Base-by-base conservation (phyloP, 2,329 filamentous ascomycete species). In the Cercospora sp. region DNA sequence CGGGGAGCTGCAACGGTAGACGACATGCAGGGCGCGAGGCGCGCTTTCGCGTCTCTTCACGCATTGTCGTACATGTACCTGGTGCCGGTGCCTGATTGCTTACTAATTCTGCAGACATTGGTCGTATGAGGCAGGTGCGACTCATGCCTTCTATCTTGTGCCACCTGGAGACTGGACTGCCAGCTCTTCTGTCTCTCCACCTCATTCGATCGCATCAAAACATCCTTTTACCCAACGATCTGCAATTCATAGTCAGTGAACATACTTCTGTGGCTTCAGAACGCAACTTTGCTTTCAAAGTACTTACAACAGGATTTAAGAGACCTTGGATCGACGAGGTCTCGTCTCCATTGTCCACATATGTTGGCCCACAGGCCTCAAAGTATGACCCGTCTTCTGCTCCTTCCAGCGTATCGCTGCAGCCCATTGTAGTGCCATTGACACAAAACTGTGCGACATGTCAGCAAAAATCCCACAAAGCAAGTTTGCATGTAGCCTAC, bases 301-400 rank as follows among this genome's bases (percentile, higher is more conserved):
- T 10, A 28, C 58, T 26, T 28, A 60, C 58, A 31, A 60, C 58
- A 60, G 30, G 33, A 28, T 60, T 60, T 33, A 42, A 60, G 18
- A 60, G 33, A 10, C 58, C 58, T 60, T 60, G 58, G 12, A 45
- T 60, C 13, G 58, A 39, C 4, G 58, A 60, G 7, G 45, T 39
- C 18, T 33, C 18, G 36, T 60, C 58, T 16, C n/a, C 33, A 33
- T 63, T 63, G 36, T 63, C 42, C n/a, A 70, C 68, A 39, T 60
- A 70, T 8, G 60, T 59, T 16, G 69, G 69, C 6, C 69, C 69
- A 31, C 69, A 70, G n/a, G 61, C 67, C 51, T 66, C 66, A 18
- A 66, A 48, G 18, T 60, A 26, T 8, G 18, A 63, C 8, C 58
- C 60, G 20, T 70, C 63, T 16, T 61, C 53, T 28, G 66, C 33